Conservation (phyloP, 768 basidiomycete genomes). For the Hericium rajendrae region DNA sequence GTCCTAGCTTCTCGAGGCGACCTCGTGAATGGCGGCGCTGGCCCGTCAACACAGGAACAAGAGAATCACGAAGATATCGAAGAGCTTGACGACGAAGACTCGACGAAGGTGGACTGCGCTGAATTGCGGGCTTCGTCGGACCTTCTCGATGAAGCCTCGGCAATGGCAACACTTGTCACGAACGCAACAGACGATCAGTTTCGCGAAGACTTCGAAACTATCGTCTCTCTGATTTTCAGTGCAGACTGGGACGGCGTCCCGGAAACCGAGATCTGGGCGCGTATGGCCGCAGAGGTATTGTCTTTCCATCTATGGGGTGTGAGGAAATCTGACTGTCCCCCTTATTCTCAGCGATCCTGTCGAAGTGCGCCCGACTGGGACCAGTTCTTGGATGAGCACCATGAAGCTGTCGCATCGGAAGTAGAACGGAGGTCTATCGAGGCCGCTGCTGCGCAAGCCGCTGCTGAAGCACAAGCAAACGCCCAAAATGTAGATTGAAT, state of each 20-base stretch:
- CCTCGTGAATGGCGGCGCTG: too few species aligned
- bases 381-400: conserved; percentile 4
- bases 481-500: too few species aligned
- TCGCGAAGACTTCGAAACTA: not conserved
- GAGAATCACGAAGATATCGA: conserved; percentile 6
- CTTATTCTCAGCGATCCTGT: not conserved
- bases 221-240: not conserved
- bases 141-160: not conserved
- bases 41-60: too few species aligned
- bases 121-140: too few species aligned
- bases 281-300: not conserved
- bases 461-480: too few species aligned
- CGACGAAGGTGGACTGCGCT: too few species aligned
- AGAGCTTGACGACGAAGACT: not conserved
- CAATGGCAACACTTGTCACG: not conserved
- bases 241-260: not conserved
- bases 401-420: conserved; percentile 2
- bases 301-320: not conserved
- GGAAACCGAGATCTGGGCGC: not conserved
- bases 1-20: not conserved
- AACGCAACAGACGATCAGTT: conserved; percentile 1
- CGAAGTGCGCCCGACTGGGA: not conserved
- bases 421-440: not conserved
- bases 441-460: not conserved
- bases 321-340: not conserved